Evolutionary conservation across 2,329 filamentous ascomycete species (phyloP), one percentile per base, ranked within the genome.

Genomic region (Xylaria sp.): DNA sequence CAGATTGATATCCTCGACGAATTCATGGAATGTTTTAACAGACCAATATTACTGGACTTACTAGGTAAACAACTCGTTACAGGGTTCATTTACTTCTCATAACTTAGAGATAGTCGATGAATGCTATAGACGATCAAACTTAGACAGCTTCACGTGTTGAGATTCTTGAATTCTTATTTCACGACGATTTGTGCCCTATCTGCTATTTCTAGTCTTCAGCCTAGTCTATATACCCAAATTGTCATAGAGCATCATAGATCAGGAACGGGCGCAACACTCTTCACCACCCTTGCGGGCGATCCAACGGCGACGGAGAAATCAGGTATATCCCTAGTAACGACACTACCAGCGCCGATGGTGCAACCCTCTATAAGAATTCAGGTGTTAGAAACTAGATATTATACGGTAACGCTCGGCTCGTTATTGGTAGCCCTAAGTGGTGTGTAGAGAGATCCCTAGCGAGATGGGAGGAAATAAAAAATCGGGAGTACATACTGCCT

Each of bases 301-400:
- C 85, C 85, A 6, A 85, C 76, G 0, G 83, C 85, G 1, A 87
- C 81, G 0, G 79, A 82, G 73, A 81, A 86, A 39, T 81, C 78
- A 0, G 84, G 84, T 9, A 87, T 78, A 48, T 81, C 80, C 74
- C 79, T 85, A 1, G 85, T 86, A 9, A 87, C 84, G 1, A 87
- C 78, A 24, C 81, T 82, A 4, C 84, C 81, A 0, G 85, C 83
- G 2, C 83, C 86, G 53, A 88, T 78, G 0, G 84, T 86, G 67
- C 81, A 83, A 0, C 85, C 85, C 61, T 83, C 42, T 47, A 17
- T 19, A 47, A n/a, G 2, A 47, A 19, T 19, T 6, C 6, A 14
- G 9, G 12, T 14, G 42, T 47, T 19, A 47, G 42, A 47, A 21
- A 47, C n/a, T 47, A 36, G 1, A 36, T 4, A 2, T 36, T 36